These are phyloP conservation scores for Saccharomycopsis fermentans DNA, from an alignment of 805 yeast genomes.

Conservation along the genomic window DNA sequence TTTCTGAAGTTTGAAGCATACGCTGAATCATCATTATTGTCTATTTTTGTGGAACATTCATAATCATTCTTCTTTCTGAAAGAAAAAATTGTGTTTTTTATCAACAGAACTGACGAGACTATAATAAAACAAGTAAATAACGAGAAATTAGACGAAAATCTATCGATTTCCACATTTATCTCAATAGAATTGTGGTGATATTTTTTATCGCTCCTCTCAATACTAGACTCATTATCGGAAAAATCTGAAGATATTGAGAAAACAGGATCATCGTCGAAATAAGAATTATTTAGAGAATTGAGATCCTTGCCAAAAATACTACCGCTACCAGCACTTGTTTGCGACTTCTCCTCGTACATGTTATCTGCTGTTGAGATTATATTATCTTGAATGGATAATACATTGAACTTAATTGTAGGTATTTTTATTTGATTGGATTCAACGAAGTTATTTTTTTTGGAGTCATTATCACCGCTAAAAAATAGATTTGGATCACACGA, in stretches of 20 bases:
- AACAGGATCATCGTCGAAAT: neutral
- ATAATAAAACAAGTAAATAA: conserved; percentile 36
- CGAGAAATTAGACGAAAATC: conserved; percentile 28
- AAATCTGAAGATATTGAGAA: neutral
- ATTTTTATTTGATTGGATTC: neutral
- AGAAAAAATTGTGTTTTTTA: conserved; percentile 32
- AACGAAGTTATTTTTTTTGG: neutral
- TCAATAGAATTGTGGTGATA: neutral
- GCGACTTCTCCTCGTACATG: conserved; percentile 11
- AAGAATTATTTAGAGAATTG: neutral
- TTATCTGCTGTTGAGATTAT: conserved; percentile 26
- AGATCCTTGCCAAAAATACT: neutral
- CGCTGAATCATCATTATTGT: neutral
- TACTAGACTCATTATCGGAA: neutral
- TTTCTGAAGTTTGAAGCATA: neutral
- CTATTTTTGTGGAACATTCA: neutral
- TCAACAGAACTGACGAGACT: conserved; percentile 34
- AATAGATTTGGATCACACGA: conserved; percentile 21
- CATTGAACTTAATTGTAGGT: neutral
- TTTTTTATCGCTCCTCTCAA: neutral
- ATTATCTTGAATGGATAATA: neutral
- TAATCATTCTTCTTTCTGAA: conserved; percentile 8
- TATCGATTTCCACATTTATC: conserved; percentile 19
- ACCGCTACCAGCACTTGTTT: neutral
- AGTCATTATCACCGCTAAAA: conserved; percentile 22